Percentiles rank a stretch among this genome's conserved stretches.
phyloP scores from a whole-genome alignment of 2,329 filamentous ascomycete species.

The Talaromyces amestolkiae region DNA sequence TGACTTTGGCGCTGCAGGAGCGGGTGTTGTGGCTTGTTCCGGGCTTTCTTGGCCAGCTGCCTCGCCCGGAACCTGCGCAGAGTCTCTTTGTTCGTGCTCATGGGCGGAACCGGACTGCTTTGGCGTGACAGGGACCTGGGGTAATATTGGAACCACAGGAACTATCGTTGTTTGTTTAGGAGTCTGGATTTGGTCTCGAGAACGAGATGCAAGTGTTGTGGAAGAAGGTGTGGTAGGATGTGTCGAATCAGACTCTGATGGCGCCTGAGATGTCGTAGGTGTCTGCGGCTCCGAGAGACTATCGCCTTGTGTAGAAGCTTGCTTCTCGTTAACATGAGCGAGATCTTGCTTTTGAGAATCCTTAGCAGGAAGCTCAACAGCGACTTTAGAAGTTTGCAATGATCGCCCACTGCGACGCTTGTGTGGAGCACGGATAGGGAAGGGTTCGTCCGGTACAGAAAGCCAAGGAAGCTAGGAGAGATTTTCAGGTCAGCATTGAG shows the following conservation, averaged over 20 bases:
- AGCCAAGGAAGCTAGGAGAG: slow-evolving; percentile 56
- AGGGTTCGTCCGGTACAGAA: slow-evolving; percentile 54
- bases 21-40: slow-evolving; percentile 41
- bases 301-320: slow-evolving; percentile 25
- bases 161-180: slow-evolving; percentile 44
- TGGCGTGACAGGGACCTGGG: slow-evolving; percentile 35
- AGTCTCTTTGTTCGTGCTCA: slow-evolving; percentile 31
- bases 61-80: neutral
- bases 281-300: slow-evolving; percentile 52
- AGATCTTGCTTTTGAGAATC: slow-evolving; percentile 31
- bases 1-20: slow-evolving; percentile 56
- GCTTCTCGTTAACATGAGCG: slow-evolving; percentile 25
- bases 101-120: slow-evolving; percentile 34
- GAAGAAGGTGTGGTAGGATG: slow-evolving; percentile 58
- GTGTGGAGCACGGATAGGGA: slow-evolving; percentile 52
- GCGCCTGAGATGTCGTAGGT: slow-evolving; percentile 57
- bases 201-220: slow-evolving; percentile 35
- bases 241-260: slow-evolving; percentile 56
- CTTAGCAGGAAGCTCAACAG: slow-evolving; percentile 54
- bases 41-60: slow-evolving; percentile 8
- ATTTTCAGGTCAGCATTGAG: slow-evolving; percentile 21
- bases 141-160: slow-evolving; percentile 51
- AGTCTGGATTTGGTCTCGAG: slow-evolving; percentile 33
- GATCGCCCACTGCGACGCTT: slow-evolving; percentile 44
- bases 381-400: slow-evolving; percentile 33